Percentiles rank a stretch among this genome's conserved stretches.
Evolutionary conservation across 108 stramenopile species (phyloP).

Genomic region (Skeletonema costatum): DNA sequence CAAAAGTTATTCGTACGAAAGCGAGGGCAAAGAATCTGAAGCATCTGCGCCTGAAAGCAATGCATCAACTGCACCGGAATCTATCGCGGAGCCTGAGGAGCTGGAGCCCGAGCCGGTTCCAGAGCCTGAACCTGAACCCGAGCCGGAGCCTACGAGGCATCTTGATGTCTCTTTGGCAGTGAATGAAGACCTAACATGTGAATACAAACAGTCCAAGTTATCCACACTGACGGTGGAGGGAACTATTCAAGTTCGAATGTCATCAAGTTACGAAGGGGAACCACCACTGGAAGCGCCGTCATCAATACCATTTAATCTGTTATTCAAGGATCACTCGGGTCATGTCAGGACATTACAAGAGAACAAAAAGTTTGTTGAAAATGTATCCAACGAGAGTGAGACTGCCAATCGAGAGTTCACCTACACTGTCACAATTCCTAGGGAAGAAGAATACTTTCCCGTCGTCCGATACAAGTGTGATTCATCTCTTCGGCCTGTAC

Average conservation of each 20-base stretch:
- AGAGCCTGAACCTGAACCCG: not conserved
- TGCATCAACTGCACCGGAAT: slow-evolving; percentile 1
- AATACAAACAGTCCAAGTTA: slow-evolving; percentile 79
- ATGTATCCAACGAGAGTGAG: slow-evolving; percentile 25
- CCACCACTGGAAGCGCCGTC: slow-evolving; percentile 1
- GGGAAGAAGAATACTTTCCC: slow-evolving; percentile 78
- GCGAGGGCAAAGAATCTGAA: slow-evolving; percentile 23
- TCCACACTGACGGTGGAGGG: slow-evolving; percentile 79
- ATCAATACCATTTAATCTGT: slow-evolving; percentile 62
- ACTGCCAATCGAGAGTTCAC: slow-evolving; percentile 50
- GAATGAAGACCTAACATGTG: slow-evolving; percentile 89
- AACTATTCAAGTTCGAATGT: slow-evolving; percentile 64
- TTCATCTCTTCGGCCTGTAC: slow-evolving; percentile 75
- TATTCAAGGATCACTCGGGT: slow-evolving; percentile 67
- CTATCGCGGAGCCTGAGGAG: not conserved
- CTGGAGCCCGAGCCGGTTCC: slow-evolving; percentile 7
- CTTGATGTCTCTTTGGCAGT: slow-evolving; percentile 60
- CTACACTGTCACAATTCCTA: slow-evolving; percentile 64
- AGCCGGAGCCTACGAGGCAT: slow-evolving; percentile 12
- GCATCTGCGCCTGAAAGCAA: not conserved
- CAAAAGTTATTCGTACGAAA: slow-evolving; percentile 35
- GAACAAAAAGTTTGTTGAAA: slow-evolving; percentile 74
- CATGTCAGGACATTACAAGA: slow-evolving; percentile 78
- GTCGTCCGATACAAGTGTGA: slow-evolving; percentile 83
- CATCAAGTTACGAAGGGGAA: slow-evolving; percentile 19